Conservation (phyloP, 1,139 yeast species). For the Kurtzmaniella quercitrusa region DNA sequence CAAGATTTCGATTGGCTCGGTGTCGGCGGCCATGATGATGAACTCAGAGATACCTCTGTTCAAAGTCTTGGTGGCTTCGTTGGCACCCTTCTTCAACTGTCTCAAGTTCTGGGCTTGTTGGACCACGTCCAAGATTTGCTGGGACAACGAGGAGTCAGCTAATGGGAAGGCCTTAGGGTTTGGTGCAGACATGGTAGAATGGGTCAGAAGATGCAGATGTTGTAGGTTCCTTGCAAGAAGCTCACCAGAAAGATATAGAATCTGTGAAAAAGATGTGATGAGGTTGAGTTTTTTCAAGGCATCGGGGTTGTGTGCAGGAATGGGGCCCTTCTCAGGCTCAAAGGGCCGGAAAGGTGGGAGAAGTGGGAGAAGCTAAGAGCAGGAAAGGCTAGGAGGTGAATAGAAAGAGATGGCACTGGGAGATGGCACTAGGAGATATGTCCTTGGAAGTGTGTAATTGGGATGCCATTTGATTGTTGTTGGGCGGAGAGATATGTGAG, state of each 20-base stretch:
- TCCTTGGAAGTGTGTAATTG: too few species aligned
- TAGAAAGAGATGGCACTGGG: too few species aligned
- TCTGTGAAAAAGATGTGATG: slow-evolving; percentile 3
- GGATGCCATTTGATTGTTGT: too few species aligned
- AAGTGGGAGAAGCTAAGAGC: too few species aligned
- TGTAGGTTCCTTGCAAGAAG: slow-evolving; percentile 65
- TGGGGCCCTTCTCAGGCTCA: too few species aligned
- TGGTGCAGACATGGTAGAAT: slow-evolving; percentile 57
- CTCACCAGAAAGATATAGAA: slow-evolving; percentile 36
- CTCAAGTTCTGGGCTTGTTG: slow-evolving; percentile 98
- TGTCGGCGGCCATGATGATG: slow-evolving; percentile 99
- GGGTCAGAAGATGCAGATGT: slow-evolving; percentile 4
- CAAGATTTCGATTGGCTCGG: slow-evolving; percentile 98
- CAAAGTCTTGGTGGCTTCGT: slow-evolving; percentile 98
- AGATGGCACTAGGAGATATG: too few species aligned
- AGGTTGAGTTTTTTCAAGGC: neutral
- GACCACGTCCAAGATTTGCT: slow-evolving; percentile 95
- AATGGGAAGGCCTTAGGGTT: slow-evolving; percentile 98
- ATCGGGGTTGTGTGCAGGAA: slow-evolving; percentile 1
- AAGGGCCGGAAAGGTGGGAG: slow-evolving; percentile 18
- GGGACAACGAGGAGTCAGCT: slow-evolving; percentile 92
- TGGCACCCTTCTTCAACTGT: slow-evolving; percentile 99
- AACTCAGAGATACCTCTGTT: slow-evolving; percentile 99
- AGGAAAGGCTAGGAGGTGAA: too few species aligned
- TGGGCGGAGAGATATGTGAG: too few species aligned